Conservation (phyloP, 2,329 filamentous ascomycete species). For the Tolypocladium nubicola region DNA sequence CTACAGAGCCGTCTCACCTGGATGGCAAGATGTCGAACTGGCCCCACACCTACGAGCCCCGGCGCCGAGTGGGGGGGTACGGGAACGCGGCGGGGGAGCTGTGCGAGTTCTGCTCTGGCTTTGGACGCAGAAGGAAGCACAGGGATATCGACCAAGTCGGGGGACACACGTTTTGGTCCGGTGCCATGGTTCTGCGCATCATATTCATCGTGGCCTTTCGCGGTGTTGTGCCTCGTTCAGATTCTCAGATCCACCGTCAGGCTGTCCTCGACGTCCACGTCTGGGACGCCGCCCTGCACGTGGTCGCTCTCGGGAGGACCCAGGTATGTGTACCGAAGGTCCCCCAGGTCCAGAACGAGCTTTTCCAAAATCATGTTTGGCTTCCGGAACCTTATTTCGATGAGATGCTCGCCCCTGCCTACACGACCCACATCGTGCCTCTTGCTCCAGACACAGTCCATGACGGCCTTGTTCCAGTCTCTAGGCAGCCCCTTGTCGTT, state of each 20-base stretch:
- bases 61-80: too few species aligned
- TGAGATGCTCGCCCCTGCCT: constrained; percentile 14
- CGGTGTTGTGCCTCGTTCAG: background rate
- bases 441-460: constrained; percentile 37
- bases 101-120: too few species aligned
- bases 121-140: too few species aligned
- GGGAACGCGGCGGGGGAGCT: too few species aligned
- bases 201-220: too few species aligned
- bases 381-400: constrained; percentile 19
- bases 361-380: constrained; percentile 26
- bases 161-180: too few species aligned
- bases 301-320: constrained; percentile 20
- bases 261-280: constrained; percentile 1
- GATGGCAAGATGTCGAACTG: too few species aligned
- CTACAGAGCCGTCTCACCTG: too few species aligned
- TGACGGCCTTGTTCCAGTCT: constrained; percentile 37
- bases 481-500: constrained; percentile 28
- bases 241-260: constrained; percentile 2
- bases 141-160: too few species aligned
- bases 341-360: constrained; percentile 21
- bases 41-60: too few species aligned
- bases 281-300: constrained; percentile 1
- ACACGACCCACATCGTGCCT: constrained; percentile 18
- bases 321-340: constrained; percentile 21
- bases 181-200: too few species aligned